phyloP scores from a whole-genome alignment of 2,329 filamentous ascomycete species.

The Myrmaecium sp. region DNA sequence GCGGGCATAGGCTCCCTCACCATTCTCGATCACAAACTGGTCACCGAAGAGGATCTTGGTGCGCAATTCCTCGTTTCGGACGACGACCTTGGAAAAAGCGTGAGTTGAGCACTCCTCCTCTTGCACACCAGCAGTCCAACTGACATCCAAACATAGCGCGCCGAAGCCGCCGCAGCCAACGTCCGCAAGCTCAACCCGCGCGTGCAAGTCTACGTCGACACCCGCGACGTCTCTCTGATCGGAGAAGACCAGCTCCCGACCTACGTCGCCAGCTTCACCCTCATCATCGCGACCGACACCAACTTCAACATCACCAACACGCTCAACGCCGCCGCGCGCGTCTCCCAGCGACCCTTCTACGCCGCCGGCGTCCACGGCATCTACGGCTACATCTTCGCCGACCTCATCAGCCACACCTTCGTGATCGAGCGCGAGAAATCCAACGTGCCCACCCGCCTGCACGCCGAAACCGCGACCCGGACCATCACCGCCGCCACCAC shows the following conservation, averaged over 20 bases:
- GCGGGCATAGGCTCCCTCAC: slow-evolving; percentile 85
- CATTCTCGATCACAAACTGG: slow-evolving; percentile 59
- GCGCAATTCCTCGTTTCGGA: slow-evolving; percentile 57
- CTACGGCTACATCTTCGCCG: slow-evolving; percentile 89
- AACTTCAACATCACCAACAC: slow-evolving; percentile 55
- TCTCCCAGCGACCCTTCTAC: slow-evolving; percentile 71
- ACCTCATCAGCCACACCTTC: slow-evolving; percentile 80
- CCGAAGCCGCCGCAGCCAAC: slow-evolving; percentile 59
- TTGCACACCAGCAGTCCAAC: slow-evolving; percentile 2
- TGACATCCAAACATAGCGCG: slow-evolving; percentile 38
- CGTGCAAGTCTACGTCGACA: slow-evolving; percentile 58
- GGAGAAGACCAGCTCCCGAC: slow-evolving; percentile 48
- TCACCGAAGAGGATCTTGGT: slow-evolving; percentile 63
- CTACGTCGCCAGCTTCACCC: slow-evolving; percentile 65
- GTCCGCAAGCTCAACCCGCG: slow-evolving; percentile 80
- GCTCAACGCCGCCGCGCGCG: slow-evolving; percentile 73
- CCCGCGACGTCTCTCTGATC: slow-evolving; percentile 39
- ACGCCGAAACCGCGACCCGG: slow-evolving; percentile 61
- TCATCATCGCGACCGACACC: slow-evolving; percentile 81
- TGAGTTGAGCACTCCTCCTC: slow-evolving; percentile 14
- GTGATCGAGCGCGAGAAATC: slow-evolving; percentile 71
- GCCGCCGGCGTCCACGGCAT: slow-evolving; percentile 74
- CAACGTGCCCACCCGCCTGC: slow-evolving; percentile 44
- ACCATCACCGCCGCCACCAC: slow-evolving; percentile 55
- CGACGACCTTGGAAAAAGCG: slow-evolving; percentile 56